A percentile compares a stretch with the other conserved stretches of the same genome.
Conservation (phyloP, 331 rosid species). For the Rhamnella rubrinervis region DNA sequence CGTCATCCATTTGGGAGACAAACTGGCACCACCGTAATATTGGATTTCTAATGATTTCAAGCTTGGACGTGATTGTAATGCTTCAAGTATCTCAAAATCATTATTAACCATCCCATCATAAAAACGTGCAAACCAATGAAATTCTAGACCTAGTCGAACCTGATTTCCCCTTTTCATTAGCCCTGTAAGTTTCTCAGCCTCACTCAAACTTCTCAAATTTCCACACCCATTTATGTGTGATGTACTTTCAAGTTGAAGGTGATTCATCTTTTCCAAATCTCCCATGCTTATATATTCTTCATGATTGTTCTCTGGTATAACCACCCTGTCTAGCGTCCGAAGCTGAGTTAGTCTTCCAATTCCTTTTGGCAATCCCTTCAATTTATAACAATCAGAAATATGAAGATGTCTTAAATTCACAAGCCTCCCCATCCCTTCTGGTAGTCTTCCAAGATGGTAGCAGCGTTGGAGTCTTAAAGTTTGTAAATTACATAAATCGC, state of each 20-base stretch:
- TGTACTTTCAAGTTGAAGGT: not conserved
- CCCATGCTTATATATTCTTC: not conserved
- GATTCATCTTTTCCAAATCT: not conserved
- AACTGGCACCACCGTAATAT: not conserved
- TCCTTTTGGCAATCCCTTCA: not conserved
- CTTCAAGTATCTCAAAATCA: not conserved
- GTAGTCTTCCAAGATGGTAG: no score
- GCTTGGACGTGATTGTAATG: slow-evolving; percentile 2
- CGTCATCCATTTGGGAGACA: slow-evolving; percentile 7
- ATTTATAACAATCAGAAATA: rapidly evolving
- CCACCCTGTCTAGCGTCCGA: not conserved
- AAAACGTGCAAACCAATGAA: no score
- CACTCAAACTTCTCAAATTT: not conserved
- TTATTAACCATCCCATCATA: not conserved
- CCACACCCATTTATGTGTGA: not conserved
- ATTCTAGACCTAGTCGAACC: not conserved
- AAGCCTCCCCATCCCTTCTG: no score
- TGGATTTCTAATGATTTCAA: not conserved
- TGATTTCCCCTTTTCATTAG: not conserved
- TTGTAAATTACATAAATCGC: no score
- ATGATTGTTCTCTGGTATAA: no score
- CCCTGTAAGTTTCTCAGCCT: not conserved
- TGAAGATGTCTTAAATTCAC: no score
- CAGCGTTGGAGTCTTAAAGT: no score
- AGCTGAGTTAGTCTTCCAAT: not conserved